Evolutionary conservation across 1,284 basidiomycete species (phyloP).

Genomic region (Pholiota adiposa): DNA sequence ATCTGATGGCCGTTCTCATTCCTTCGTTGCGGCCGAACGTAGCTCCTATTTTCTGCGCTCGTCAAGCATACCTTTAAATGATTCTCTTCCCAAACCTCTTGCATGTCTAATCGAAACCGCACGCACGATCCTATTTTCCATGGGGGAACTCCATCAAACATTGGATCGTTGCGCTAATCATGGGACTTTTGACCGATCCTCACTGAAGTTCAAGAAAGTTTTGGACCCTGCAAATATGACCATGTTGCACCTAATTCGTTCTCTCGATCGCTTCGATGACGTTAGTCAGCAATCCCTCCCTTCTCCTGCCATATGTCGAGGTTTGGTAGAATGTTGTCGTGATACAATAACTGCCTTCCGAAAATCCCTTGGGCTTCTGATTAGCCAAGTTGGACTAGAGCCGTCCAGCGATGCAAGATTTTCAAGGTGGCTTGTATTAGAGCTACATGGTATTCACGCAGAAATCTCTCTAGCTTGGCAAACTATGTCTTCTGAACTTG

Average conservation of each 20-base stretch:
- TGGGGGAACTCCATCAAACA: slow-evolving; percentile 91
- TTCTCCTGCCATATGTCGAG: slow-evolving; percentile 76
- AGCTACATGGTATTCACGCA: slow-evolving; percentile 88
- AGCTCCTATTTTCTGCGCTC: slow-evolving; percentile 94
- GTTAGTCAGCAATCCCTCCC: slow-evolving; percentile 73
- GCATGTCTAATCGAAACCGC: slow-evolving; percentile 84
- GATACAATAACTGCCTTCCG: slow-evolving; percentile 88
- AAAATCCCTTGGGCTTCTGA: slow-evolving; percentile 85
- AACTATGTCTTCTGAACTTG: slow-evolving; percentile 74
- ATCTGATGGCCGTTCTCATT: slow-evolving; percentile 37
- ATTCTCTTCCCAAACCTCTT: slow-evolving; percentile 76
- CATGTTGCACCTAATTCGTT: slow-evolving; percentile 85
- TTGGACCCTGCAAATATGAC: slow-evolving; percentile 85
- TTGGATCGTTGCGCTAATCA: slow-evolving; percentile 90
- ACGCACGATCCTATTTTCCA: slow-evolving; percentile 90
- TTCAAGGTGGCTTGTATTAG: slow-evolving; percentile 85
- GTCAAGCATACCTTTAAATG: slow-evolving; percentile 74
- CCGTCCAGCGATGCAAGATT: slow-evolving; percentile 86
- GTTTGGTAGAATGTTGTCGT: slow-evolving; percentile 82
- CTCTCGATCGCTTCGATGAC: slow-evolving; percentile 92
- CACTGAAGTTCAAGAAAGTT: slow-evolving; percentile 81
- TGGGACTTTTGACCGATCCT: slow-evolving; percentile 86
- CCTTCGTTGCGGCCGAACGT: slow-evolving; percentile 78
- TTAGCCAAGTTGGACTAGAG: slow-evolving; percentile 80
- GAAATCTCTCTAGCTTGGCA: slow-evolving; percentile 92